Evolutionary conservation across 768 basidiomycete genomes (phyloP).

Genomic region (Fomitopsis serialis): DNA sequence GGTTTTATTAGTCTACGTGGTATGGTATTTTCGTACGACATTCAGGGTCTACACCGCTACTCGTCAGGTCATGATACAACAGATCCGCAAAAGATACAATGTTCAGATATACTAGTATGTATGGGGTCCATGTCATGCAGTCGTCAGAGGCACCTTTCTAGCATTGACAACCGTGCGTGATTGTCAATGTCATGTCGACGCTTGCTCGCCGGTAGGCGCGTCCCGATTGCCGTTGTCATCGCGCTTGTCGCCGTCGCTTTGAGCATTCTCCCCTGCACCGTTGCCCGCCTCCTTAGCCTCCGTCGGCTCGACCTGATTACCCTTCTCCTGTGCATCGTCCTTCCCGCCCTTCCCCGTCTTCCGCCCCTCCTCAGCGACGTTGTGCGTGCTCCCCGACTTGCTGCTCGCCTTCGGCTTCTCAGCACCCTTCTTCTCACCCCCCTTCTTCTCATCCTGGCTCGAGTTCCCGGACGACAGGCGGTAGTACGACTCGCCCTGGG

Average conservation of each 20-base stretch:
- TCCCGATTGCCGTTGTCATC: too few relatives aligned
- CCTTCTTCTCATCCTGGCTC: too few relatives aligned
- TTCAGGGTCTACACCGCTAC: too few relatives aligned
- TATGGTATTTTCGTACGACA: too few relatives aligned
- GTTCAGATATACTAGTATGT: neutral
- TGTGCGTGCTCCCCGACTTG: neutral
- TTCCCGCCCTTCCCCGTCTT: neutral
- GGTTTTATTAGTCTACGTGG: too few relatives aligned
- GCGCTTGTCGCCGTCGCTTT: too few relatives aligned
- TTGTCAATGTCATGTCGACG: neutral
- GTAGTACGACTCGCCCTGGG: conserved; percentile 14
- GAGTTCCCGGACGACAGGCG: conserved; percentile 10
- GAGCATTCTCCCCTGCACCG: neutral
- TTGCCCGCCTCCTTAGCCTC: neutral
- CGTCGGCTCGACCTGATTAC: neutral
- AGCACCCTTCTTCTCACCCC: neutral
- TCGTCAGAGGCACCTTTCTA: neutral
- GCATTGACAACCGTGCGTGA: neutral
- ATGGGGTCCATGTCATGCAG: neutral
- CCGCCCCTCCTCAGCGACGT: neutral
- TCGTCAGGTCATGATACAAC: too few relatives aligned
- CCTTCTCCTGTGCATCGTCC: conserved; percentile 1
- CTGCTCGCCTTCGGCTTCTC: neutral
- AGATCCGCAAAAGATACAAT: too few relatives aligned
- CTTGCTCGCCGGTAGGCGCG: too few relatives aligned